Evolutionary conservation across 768 basidiomycete species (phyloP), one percentile per base, ranked within the genome.

Genomic region (Tephrocybe sp.): DNA sequence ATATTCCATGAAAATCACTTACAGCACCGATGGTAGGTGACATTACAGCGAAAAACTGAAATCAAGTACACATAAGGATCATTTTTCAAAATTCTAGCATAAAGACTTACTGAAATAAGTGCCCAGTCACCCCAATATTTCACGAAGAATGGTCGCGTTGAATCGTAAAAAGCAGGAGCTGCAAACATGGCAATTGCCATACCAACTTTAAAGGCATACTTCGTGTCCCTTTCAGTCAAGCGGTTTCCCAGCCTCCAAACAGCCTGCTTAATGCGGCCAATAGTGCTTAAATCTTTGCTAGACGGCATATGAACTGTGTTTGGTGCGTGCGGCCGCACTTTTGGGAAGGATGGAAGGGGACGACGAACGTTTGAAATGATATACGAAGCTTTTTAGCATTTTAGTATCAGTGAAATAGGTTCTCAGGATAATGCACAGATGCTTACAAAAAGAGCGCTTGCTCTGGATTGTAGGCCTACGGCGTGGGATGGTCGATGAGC

Each of bases 91-190:
- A 49, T 22, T 8, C 33, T 4, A 8, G 50, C 9, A 48, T n/a
- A 13, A 44, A 55, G 23, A 72, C 80, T 62, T 54, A 90, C 92
- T 39, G 94, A 94, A 47, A 98, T 90, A 62, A 99, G 71, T 1
- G 93, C 93, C 96, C 96, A 99, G 69, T 98, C 93, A 32, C 95
- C 95, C 60, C 85, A 80, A 59, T 87, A 93, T 41, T 84, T 79
- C 38, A 90, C 73, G 61, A 97, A 98, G 3, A 82, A 67, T 4
- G 84, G 85, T 20, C 94, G 75, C 1, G 89, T 94, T 14, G 67
- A 54, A 47, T 89, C 87, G 52, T 90, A 84, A 68, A 96, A 98
- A 0, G 95, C 95, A 2, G 95, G 94, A 0, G 87, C 77, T 0
- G 94, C 87, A 3, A 98, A 73, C 20, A 97, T 68, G 0, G 90